These are phyloP conservation scores for Neospora caninum DNA, from an alignment of 169 alveolate genomes.

Conservation along the genomic window DNA sequence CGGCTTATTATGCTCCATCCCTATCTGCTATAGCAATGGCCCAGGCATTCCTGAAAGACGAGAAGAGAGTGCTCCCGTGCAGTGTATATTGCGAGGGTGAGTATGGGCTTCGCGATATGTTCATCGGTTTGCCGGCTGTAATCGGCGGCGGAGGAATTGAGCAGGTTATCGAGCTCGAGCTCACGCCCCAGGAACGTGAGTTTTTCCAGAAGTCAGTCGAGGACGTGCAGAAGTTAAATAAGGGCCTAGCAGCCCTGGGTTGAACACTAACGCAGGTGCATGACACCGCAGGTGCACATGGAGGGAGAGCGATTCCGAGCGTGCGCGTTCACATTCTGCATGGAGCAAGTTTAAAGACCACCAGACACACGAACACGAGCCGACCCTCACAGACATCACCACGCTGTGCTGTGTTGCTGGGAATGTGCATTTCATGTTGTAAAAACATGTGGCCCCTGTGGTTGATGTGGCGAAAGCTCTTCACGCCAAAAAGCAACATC, in stretches of 20 bases:
- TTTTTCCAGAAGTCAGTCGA: constrained; percentile 40
- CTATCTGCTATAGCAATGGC: constrained; percentile 78
- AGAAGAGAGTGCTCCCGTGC: constrained; percentile 78
- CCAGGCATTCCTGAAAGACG: constrained; percentile 75
- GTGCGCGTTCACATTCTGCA: too few relatives aligned
- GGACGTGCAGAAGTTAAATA: constrained; percentile 16
- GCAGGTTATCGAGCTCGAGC: constrained; percentile 71
- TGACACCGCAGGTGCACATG: too few relatives aligned
- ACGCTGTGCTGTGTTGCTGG: too few relatives aligned
- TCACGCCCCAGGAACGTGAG: constrained; percentile 55
- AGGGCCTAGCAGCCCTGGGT: constrained; percentile 21
- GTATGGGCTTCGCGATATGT: constrained; percentile 77
- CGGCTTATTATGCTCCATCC: constrained; percentile 82
- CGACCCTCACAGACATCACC: too few relatives aligned
- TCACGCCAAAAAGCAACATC: too few relatives aligned
- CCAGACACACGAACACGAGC: too few relatives aligned
- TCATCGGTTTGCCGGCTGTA: constrained; percentile 79
- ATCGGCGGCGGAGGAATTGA: constrained; percentile 80
- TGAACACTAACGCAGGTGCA: not conserved
- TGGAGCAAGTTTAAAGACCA: too few relatives aligned
- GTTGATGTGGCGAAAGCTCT: too few relatives aligned
- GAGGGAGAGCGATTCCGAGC: too few relatives aligned
- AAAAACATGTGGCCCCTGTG: too few relatives aligned
- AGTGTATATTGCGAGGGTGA: constrained; percentile 76
- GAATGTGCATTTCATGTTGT: too few relatives aligned